Evolutionary conservation across 352 stramenopile species (phyloP).

Genomic region (Globisporangium paddicum): DNA sequence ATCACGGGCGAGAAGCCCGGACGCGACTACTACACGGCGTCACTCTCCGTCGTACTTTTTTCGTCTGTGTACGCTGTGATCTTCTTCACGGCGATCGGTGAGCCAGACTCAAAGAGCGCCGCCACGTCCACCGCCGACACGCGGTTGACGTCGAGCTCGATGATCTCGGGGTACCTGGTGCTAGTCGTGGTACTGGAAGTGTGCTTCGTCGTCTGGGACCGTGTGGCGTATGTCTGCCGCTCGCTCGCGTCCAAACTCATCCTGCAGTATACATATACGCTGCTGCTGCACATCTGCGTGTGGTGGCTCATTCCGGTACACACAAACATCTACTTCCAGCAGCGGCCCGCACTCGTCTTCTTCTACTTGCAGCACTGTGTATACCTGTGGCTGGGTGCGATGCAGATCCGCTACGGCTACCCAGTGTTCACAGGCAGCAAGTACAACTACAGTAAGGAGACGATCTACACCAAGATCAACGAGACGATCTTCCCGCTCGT

Average conservation of each 20-base stretch:
- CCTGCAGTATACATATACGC: constrained; percentile 70
- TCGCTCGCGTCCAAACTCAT: constrained; percentile 73
- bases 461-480: constrained; percentile 35
- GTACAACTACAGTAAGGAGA: constrained; percentile 68
- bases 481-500: constrained; percentile 72
- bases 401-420: constrained; percentile 87
- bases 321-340: constrained; percentile 79
- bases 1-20: constrained; percentile 77
- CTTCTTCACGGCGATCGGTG: constrained; percentile 72
- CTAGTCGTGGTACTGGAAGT: constrained; percentile 76
- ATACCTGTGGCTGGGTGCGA: constrained; percentile 68
- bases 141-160: constrained; percentile 57
- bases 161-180: constrained; percentile 87
- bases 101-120: constrained; percentile 35
- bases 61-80: constrained; percentile 68
- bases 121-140: constrained; percentile 37
- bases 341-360: constrained; percentile 54
- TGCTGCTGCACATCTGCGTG: constrained; percentile 65
- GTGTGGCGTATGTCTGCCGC: constrained; percentile 70
- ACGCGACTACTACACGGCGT: constrained; percentile 67
- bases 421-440: constrained; percentile 75
- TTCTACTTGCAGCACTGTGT: constrained; percentile 82
- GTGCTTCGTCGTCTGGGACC: constrained; percentile 83
- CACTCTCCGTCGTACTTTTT: constrained; percentile 58
- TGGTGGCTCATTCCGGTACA: constrained; percentile 75